phyloP scores from a whole-genome alignment of 768 basidiomycete genomes.

The Clavaria fumosa region DNA sequence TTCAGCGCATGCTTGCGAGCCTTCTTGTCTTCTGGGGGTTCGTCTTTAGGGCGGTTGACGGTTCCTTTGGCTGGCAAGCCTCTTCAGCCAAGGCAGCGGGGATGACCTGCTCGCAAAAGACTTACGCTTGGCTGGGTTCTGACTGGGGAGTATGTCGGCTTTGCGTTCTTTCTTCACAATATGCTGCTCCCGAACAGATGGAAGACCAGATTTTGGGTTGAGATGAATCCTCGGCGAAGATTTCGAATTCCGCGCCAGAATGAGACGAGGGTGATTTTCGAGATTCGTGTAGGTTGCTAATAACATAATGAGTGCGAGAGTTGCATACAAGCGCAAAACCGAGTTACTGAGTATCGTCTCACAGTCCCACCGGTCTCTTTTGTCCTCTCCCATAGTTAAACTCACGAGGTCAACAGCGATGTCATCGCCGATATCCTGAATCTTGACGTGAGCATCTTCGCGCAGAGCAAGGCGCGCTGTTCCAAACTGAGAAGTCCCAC shows the following conservation, averaged over 20 bases:
- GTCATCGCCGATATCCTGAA: slow-evolving; percentile 27
- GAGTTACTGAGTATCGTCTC: slow-evolving; percentile 83
- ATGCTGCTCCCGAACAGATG: slow-evolving; percentile 28
- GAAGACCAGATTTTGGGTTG: slow-evolving; percentile 67
- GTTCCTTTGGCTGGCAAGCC: slow-evolving; percentile 39
- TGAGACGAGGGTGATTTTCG: slow-evolving; percentile 89
- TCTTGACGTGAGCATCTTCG: slow-evolving; percentile 41
- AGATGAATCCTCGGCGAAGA: slow-evolving; percentile 49
- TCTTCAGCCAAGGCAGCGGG: no score
- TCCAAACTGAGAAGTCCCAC: slow-evolving; percentile 64
- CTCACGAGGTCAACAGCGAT: slow-evolving; percentile 30
- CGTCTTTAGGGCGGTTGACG: slow-evolving; percentile 54
- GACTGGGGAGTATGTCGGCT: no score
- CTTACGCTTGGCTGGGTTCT: no score
- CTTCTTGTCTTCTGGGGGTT: slow-evolving; percentile 62
- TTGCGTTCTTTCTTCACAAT: slow-evolving; percentile 9
- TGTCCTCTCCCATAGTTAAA: slow-evolving; percentile 34
- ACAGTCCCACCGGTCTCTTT: slow-evolving; percentile 84
- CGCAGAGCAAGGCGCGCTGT: slow-evolving; percentile 67
- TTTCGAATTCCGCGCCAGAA: slow-evolving; percentile 45
- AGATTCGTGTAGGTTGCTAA: slow-evolving; percentile 92
- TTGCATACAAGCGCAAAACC: slow-evolving; percentile 8
- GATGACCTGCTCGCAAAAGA: no score
- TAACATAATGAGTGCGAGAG: slow-evolving; percentile 4
- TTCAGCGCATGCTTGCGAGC: slow-evolving; percentile 58